Evolutionary conservation across 2,329 filamentous ascomycete species (phyloP).

Genomic region (Colletotrichum kahawae): DNA sequence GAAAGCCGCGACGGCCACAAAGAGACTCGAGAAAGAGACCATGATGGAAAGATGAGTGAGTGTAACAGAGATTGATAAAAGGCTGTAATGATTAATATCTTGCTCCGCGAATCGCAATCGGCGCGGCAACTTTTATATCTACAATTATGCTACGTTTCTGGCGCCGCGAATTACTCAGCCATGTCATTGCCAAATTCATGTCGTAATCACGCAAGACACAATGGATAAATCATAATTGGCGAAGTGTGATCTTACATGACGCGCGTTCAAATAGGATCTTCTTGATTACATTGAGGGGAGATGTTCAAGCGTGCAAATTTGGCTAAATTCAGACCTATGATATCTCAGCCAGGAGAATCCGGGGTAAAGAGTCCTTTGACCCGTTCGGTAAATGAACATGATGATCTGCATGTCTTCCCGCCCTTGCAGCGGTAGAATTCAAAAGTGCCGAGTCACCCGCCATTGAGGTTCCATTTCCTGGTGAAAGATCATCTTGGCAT

Average conservation of each 20-base stretch:
- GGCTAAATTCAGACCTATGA: neutral
- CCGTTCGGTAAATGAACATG: neutral
- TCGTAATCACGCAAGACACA: neutral
- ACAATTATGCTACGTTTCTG: neutral
- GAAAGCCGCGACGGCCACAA: neutral
- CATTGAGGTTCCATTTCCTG: neutral
- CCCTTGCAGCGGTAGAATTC: neutral
- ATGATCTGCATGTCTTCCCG: neutral
- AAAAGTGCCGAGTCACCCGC: neutral
- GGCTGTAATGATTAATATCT: neutral
- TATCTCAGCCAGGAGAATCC: neutral
- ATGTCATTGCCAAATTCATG: neutral
- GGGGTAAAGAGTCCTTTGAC: neutral
- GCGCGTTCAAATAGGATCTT: neutral
- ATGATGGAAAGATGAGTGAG: neutral
- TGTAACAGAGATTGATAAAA: neutral
- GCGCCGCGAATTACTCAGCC: accelerated
- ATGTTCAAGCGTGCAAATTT: neutral
- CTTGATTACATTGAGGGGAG: neutral
- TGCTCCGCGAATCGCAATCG: neutral
- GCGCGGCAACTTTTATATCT: neutral
- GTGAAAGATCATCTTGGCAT: neutral
- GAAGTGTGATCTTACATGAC: neutral
- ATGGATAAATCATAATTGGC: neutral
- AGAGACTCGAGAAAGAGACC: neutral